Evolutionary conservation across 352 stramenopile genomes (phyloP).

Genomic region (Stramenopiles sp.): DNA sequence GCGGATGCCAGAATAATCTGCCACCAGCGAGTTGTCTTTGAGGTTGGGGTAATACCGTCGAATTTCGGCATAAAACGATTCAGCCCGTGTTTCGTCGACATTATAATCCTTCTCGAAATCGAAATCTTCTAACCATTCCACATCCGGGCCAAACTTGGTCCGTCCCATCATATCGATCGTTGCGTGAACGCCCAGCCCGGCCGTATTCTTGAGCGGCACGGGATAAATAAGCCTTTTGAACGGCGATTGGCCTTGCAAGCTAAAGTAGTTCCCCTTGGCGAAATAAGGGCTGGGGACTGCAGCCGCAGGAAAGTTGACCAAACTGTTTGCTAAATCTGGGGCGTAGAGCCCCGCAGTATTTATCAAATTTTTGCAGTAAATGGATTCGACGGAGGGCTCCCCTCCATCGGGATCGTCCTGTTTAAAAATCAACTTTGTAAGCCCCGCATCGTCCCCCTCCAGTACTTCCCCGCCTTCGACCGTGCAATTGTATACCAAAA

Average conservation of each 20-base stretch:
- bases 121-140: slow-evolving; percentile 72
- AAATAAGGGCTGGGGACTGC: slow-evolving; percentile 42
- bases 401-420: too few relatives aligned
- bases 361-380: slow-evolving; percentile 69
- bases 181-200: slow-evolving; percentile 82
- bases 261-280: slow-evolving; percentile 91
- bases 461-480: slow-evolving; percentile 28
- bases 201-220: slow-evolving; percentile 54
- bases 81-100: neutral
- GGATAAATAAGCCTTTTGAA: slow-evolving; percentile 75
- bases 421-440: too few relatives aligned
- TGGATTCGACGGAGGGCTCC: too few relatives aligned
- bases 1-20: slow-evolving; percentile 84
- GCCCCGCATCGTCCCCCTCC: too few relatives aligned
- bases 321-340: slow-evolving; percentile 22
- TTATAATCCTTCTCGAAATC: slow-evolving; percentile 44
- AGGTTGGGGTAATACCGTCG: slow-evolving; percentile 75
- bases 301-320: neutral
- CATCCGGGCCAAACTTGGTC: slow-evolving; percentile 83
- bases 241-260: slow-evolving; percentile 30
- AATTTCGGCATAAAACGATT: slow-evolving; percentile 35
- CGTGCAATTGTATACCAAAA: slow-evolving; percentile 41
- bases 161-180: slow-evolving; percentile 76
- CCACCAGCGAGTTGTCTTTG: slow-evolving; percentile 40
- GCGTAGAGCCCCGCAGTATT: slow-evolving; percentile 70